Percentiles rank a stretch among this genome's conserved stretches.
These are phyloP conservation scores for Casuarina cunninghamiana DNA, from an alignment of 306 rosid species.

Conservation along the genomic window DNA sequence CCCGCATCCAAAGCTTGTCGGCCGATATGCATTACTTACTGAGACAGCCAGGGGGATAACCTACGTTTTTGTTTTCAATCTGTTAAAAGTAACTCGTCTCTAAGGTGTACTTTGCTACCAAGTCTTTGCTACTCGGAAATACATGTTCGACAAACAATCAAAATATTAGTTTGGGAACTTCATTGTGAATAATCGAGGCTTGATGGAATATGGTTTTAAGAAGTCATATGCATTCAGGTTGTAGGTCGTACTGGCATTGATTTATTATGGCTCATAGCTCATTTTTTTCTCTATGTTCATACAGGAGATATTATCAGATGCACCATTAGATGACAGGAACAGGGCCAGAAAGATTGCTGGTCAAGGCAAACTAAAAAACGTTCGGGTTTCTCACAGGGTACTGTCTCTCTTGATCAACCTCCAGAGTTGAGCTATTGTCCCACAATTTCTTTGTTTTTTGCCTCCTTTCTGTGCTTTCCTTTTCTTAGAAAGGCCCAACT, in stretches of 20 bases:
- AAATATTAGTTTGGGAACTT: slow-evolving; percentile 2
- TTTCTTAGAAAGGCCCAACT: slow-evolving; percentile 4
- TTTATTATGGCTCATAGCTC: slow-evolving; percentile 24
- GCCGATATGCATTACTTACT: slow-evolving; percentile 3
- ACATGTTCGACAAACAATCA: neutral
- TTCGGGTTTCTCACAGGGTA: slow-evolving; percentile 88
- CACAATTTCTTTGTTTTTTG: slow-evolving; percentile 6
- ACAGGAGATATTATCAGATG: slow-evolving; percentile 86
- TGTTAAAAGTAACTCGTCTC: neutral
- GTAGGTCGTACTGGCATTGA: slow-evolving; percentile 26
- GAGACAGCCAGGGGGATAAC: neutral
- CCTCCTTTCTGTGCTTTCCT: neutral
- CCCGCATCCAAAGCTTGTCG: neutral
- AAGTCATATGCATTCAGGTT: neutral
- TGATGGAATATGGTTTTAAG: neutral
- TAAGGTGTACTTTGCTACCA: neutral
- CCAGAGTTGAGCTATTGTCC: slow-evolving; percentile 22
- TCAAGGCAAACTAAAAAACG: slow-evolving; percentile 55
- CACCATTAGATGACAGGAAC: slow-evolving; percentile 65
- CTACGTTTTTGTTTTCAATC: neutral
- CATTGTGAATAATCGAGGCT: slow-evolving; percentile 15
- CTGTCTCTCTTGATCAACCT: slow-evolving; percentile 19
- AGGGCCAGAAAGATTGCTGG: slow-evolving; percentile 42
- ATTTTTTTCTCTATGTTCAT: slow-evolving; percentile 26
- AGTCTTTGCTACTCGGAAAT: neutral